These are phyloP conservation scores for Thelonectria olida DNA, from an alignment of 2,329 filamentous ascomycete species.

Conservation along the genomic window DNA sequence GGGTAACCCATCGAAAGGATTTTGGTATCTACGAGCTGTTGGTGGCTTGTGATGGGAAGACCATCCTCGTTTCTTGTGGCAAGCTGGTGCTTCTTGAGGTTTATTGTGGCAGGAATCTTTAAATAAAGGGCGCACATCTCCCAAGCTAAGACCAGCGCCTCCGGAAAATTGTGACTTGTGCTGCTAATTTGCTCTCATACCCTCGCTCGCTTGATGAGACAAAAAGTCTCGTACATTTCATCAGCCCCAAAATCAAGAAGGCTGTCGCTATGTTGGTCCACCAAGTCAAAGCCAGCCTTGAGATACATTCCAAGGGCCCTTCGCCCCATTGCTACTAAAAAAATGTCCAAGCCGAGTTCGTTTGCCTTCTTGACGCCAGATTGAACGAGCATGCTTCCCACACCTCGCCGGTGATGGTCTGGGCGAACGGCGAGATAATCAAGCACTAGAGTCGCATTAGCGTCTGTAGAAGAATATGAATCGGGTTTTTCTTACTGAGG, in stretches of 20 bases:
- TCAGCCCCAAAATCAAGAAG: slow-evolving; percentile 15
- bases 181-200: too few relatives aligned
- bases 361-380: slow-evolving; percentile 32
- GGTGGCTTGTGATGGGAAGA: too few relatives aligned
- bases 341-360: slow-evolving; percentile 26
- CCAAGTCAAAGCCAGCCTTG: slow-evolving; percentile 30
- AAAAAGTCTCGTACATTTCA: slow-evolving; percentile 26
- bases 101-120: not conserved
- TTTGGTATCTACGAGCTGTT: too few relatives aligned
- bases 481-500: too few relatives aligned
- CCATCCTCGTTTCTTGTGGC: slow-evolving; percentile 5
- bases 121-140: too few relatives aligned
- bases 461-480: not conserved
- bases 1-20: too few relatives aligned
- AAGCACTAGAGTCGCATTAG: slow-evolving; percentile 18
- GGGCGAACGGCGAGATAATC: slow-evolving; percentile 36
- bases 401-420: slow-evolving; percentile 30
- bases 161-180: too few relatives aligned
- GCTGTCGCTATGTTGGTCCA: slow-evolving; percentile 17
- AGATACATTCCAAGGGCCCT: slow-evolving; percentile 24
- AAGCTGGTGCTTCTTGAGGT: slow-evolving; percentile 5
- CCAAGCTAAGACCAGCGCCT: too few relatives aligned
- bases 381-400: slow-evolving; percentile 33
- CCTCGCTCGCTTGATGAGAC: slow-evolving; percentile 8
- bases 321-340: slow-evolving; percentile 30